These are phyloP conservation scores for Tricharina praecox DNA, from an alignment of 495 filamentous ascomycete species.

Conservation along the genomic window DNA sequence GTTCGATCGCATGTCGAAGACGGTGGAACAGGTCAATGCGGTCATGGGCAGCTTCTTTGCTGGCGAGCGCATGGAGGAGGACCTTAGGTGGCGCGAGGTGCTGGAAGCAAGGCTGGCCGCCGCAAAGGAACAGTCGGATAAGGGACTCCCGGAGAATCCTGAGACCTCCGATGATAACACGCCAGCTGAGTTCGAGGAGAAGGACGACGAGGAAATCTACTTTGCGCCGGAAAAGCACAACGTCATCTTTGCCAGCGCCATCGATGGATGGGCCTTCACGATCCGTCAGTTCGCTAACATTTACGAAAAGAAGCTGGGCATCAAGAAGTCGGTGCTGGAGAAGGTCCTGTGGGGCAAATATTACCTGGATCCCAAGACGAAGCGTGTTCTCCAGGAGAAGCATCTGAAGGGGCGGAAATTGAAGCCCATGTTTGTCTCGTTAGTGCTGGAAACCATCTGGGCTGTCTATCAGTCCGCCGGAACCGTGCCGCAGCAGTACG, in stretches of 20 bases:
- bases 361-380: constrained; percentile 94
- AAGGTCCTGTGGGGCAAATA: constrained; percentile 96
- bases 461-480: constrained; percentile 87
- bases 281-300: constrained; percentile 81
- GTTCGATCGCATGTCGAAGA: constrained; percentile 71
- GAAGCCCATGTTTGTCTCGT: constrained; percentile 95
- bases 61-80: constrained; percentile 96
- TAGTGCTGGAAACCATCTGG: constrained; percentile 94
- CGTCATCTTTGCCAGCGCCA: constrained; percentile 93
- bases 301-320: constrained; percentile 93
- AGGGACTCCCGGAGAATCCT: constrained; percentile 32
- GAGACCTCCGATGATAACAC: constrained; percentile 34
- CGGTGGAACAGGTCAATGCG: constrained; percentile 90
- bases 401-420: constrained; percentile 80
- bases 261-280: constrained; percentile 97
- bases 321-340: constrained; percentile 78
- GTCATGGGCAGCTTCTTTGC: constrained; percentile 96
- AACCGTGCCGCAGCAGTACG: constrained; percentile 35
- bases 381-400: constrained; percentile 73
- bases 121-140: constrained; percentile 33
- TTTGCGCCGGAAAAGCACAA: constrained; percentile 98
- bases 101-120: constrained; percentile 70
- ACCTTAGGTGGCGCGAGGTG: constrained; percentile 84
- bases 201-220: constrained; percentile 92
- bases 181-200: constrained; percentile 57